Conservation (phyloP, 352 stramenopile species). For the Phytophthora pini region DNA sequence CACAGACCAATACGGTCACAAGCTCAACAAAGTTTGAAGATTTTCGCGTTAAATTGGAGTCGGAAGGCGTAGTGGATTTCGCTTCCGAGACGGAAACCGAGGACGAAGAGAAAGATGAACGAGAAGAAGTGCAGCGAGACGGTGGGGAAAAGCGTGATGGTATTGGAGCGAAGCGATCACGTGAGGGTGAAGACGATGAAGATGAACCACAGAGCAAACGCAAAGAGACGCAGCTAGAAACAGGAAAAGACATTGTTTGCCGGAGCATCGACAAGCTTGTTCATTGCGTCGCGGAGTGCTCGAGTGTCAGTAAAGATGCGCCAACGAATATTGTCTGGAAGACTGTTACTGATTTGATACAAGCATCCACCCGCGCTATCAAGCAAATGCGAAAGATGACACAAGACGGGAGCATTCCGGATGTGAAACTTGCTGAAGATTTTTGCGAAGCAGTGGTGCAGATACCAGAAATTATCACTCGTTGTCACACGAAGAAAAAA, state of each 20-base stretch:
- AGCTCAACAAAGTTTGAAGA: background rate
- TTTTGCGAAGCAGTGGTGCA: slow-evolving; percentile 5
- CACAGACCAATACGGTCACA: background rate
- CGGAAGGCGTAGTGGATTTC: slow-evolving; percentile 8
- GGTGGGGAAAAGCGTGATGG: background rate
- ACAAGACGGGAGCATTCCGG: background rate
- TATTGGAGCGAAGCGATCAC: slow-evolving; percentile 4
- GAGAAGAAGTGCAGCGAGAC: background rate
- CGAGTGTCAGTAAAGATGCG: too few relatives aligned
- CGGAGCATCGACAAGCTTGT: too few relatives aligned
- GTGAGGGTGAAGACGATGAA: slow-evolving; percentile 3
- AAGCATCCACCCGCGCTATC: background rate
- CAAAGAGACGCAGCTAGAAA: background rate
- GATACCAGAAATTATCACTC: background rate
- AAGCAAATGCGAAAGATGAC: background rate
- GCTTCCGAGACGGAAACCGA: slow-evolving; percentile 18
- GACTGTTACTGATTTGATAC: background rate
- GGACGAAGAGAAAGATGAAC: slow-evolving; percentile 8
- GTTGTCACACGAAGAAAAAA: background rate
- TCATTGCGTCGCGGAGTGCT: too few relatives aligned
- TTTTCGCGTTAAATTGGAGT: slow-evolving; percentile 16
- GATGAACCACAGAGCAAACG: slow-evolving; percentile 1
- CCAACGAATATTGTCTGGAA: too few relatives aligned
- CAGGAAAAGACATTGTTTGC: too few relatives aligned
- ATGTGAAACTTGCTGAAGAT: background rate